Base-by-base conservation (phyloP, 1,284 basidiomycete species). In the Wolfiporia cocos region DNA sequence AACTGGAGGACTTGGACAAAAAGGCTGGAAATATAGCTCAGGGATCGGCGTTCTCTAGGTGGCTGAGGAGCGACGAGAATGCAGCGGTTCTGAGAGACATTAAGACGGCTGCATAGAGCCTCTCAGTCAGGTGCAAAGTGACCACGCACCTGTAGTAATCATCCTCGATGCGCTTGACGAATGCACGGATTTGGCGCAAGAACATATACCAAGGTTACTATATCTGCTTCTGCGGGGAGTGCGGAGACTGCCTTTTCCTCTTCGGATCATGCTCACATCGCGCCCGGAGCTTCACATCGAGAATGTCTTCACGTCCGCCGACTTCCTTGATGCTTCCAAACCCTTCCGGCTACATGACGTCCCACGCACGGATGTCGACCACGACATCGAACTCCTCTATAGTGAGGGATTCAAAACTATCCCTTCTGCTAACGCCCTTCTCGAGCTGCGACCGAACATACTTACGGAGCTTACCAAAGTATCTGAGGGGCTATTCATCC, bases 161-260 rank as follows among this genome's bases (percentile, higher is more conserved):
- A 31, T 51, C 9, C 12, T 51, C 24, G 50, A 51, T 18, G 50
- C 45, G 2, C 18, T 51, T 0, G 50, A 51, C 34, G 48, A 51
- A 28, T 47, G 50, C 28, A 20, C 18, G 4, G 42, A 44, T 10
- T 14, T 29, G 2, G 17, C 36, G 4, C 21, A 21, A 10, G 24
- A 34, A 4, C 5, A 5, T 10, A 21, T 37, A 7, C 39, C 33
- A 3, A 10, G 19, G 29, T 37, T 51, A 32, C 32, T 51, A 3
- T 17, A 38, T 11, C 24, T 41, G 4, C 42, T 51, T 15, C n/a
- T 34, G 17, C n/a, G 24, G 1, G 32, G 42, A 15, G 26, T 42
- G 11, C 29, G 18, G 3, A 29, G 37, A 3, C 26, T 36, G 0
- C 17, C 37, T 1, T 42, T 42, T 20, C 44, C 43, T 20, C 28